phyloP scores from a whole-genome alignment of 176 grass and related monocot genomes.

The Zea mays region DNA sequence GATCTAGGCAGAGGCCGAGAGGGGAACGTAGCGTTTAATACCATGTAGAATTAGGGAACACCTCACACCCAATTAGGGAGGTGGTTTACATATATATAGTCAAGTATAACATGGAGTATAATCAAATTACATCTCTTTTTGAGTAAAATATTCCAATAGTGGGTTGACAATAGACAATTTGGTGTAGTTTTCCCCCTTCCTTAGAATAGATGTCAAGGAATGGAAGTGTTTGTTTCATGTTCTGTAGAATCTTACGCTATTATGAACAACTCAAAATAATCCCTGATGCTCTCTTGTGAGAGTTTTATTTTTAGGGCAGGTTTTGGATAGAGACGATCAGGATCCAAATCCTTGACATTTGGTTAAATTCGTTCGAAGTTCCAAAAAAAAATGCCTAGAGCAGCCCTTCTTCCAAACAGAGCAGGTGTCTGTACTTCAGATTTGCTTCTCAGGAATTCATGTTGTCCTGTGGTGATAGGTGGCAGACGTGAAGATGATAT shows the following conservation, averaged over 20 bases:
- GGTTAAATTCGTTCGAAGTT: not conserved
- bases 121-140: not conserved
- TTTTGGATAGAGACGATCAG: not conserved
- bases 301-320: not conserved
- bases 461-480: conserved; percentile 43
- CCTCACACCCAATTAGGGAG: too few relatives aligned
- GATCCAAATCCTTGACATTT: not conserved
- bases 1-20: too few relatives aligned
- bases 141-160: not conserved
- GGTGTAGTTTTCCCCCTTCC: not conserved
- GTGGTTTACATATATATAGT: too few relatives aligned
- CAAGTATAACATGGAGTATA: not conserved
- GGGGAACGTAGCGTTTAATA: too few relatives aligned
- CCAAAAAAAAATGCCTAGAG: not conserved
- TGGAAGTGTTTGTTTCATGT: not conserved
- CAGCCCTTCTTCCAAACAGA: not conserved
- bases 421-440: not conserved
- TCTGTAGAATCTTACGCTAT: not conserved
- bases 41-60: too few relatives aligned
- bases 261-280: not conserved
- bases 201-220: conserved; percentile 24
- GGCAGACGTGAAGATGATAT: conserved; percentile 75
- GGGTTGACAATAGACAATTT: not conserved
- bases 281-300: not conserved
- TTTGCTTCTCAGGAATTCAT: not conserved